Base-by-base conservation (phyloP, 2,329 filamentous ascomycete genomes). In the Exophiala bonariae region DNA sequence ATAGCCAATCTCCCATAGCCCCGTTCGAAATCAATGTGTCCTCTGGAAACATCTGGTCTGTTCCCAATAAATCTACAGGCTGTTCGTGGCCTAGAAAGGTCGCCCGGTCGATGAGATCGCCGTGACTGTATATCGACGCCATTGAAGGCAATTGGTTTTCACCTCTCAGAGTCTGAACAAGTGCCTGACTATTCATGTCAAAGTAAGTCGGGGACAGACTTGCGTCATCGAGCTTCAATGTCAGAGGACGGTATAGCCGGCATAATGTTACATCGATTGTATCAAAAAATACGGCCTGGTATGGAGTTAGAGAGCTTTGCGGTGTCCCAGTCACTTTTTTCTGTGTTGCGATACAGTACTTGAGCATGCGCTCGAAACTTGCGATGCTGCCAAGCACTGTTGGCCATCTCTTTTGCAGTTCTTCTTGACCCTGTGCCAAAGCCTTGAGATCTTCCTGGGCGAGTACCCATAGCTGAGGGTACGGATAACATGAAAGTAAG, bases 361-460 rank as follows among this genome's bases (percentile, higher is more conserved):
- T 41, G 30, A 32, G 28, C 38, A 47, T 47, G 16, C 37, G 19
- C 11, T 41, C 36, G 18, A 41, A 41, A 19, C 28, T 47, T 1
- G 11, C 11, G 6, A 47, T 41, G 31, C 37, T 47, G 14, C 44
- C 44, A n/a, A 34, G 4, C 8, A 36, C 44, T 6, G 44, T 41
- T 6, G 28, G 44, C 44, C 44, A 47, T 9, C 28, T 41, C 8
- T 13, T 30, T 22, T 40, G 39, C 44, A 47, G 41, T 10, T 47
- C 44, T 5, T 47, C 37, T 22, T 47, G 44, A 18, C 16, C 37
- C 11, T 41, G 44, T 5, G 28, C 10, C 9, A 47, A 13, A n/a
- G 28, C 30, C 14, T 41, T 41, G 13, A 47, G 30, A 20, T 47
- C 44, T 20, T 46, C 28, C 16, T 47, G 28, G 11, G 44, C 44